Conservation (phyloP, 306 rosid species). For the Trifolium pratense region DNA sequence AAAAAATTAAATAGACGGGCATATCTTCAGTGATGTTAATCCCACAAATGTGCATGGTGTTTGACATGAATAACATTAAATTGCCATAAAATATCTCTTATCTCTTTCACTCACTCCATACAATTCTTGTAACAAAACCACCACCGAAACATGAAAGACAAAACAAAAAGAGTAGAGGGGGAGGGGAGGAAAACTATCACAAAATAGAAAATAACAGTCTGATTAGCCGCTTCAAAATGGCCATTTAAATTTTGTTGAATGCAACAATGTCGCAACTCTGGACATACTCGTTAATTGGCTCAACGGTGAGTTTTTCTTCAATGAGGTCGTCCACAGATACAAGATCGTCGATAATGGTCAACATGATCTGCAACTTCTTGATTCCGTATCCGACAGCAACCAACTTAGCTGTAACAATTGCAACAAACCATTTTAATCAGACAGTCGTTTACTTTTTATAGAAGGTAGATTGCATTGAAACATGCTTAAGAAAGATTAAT, state of each 20-base stretch:
- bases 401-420: constrained; percentile 68
- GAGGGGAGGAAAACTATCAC: constrained; percentile 21
- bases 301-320: constrained; percentile 75
- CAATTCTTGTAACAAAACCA: constrained; percentile 46
- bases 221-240: constrained; percentile 55
- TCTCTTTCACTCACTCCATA: constrained; percentile 37
- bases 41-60: constrained; percentile 27
- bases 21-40: not conserved
- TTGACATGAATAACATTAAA: constrained; percentile 21
- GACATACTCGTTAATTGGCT: constrained; percentile 69
- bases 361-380: constrained; percentile 86
- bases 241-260: constrained; percentile 86
- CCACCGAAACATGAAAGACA: constrained; percentile 22
- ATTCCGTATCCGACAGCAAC: constrained; percentile 88
- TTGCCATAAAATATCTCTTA: constrained; percentile 23
- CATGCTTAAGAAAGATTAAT: not conserved
- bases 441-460: not conserved
- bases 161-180: not conserved
- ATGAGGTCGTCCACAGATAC: constrained; percentile 80
- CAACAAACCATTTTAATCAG: not conserved
- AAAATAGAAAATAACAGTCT: constrained; percentile 10
- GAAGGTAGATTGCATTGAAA: not conserved
- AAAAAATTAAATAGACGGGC: not conserved
- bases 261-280: constrained; percentile 97
- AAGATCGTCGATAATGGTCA: constrained; percentile 82